Evolutionary conservation across 495 filamentous ascomycete species (phyloP).

Genomic region (Neurospora cerealis): DNA sequence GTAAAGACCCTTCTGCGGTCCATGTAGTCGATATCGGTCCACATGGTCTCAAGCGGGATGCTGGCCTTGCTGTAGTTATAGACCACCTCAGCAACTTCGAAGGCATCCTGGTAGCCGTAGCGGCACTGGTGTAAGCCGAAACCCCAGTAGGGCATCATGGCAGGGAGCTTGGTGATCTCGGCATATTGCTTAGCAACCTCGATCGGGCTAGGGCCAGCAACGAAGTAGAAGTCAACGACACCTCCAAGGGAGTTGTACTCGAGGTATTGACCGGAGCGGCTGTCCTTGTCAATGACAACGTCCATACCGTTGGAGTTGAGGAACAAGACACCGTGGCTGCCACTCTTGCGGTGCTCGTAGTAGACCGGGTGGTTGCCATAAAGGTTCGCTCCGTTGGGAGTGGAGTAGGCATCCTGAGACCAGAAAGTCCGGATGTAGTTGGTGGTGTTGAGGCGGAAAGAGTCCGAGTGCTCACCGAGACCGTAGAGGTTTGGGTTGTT

Average conservation of each 20-base stretch:
- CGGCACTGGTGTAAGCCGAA: slow-evolving; percentile 79
- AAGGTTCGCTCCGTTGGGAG: slow-evolving; percentile 48
- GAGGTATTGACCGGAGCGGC: slow-evolving; percentile 56
- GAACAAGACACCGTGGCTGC: slow-evolving; percentile 76
- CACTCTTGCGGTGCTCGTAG: slow-evolving; percentile 60
- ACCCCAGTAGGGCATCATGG: slow-evolving; percentile 80
- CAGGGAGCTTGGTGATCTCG: slow-evolving; percentile 54
- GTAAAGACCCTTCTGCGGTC: slow-evolving; percentile 58
- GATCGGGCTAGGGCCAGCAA: slow-evolving; percentile 61
- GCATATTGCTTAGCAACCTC: slow-evolving; percentile 68
- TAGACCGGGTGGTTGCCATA: slow-evolving; percentile 83
- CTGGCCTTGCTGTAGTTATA: slow-evolving; percentile 65
- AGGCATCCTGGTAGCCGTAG: slow-evolving; percentile 72
- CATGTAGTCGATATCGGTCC: slow-evolving; percentile 87
- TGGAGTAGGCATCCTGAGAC: slow-evolving; percentile 61
- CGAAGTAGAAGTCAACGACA: slow-evolving; percentile 76
- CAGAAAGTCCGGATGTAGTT: slow-evolving; percentile 75
- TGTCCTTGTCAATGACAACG: slow-evolving; percentile 62
- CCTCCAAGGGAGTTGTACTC: slow-evolving; percentile 81
- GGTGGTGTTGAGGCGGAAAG: slow-evolving; percentile 57
- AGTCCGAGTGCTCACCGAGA: slow-evolving; percentile 69
- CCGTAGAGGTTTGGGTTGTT: slow-evolving; percentile 65
- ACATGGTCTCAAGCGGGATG: slow-evolving; percentile 82
- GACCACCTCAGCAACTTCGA: slow-evolving; percentile 68
- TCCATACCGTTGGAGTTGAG: slow-evolving; percentile 85